These are phyloP conservation scores for Turritis glabra DNA, from an alignment of 345 rosid genomes.

Conservation along the genomic window DNA sequence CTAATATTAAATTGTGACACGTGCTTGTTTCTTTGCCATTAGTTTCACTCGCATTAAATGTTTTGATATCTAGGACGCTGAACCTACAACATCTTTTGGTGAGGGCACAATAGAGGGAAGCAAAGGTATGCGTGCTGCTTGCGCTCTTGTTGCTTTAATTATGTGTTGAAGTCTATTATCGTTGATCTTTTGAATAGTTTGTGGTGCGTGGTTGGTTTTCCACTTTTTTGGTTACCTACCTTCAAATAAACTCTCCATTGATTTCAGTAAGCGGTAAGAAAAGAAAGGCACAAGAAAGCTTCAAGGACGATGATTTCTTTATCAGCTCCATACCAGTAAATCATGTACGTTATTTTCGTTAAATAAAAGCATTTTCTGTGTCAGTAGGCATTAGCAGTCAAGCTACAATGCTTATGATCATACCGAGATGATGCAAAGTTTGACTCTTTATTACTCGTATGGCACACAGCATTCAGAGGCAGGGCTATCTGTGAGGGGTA, in stretches of 20 bases:
- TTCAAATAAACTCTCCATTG: slow-evolving; percentile 19
- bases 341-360: slow-evolving; percentile 51
- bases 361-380: neutral
- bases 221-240: slow-evolving; percentile 19
- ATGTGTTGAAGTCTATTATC: neutral
- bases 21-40: neutral
- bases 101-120: slow-evolving; percentile 43
- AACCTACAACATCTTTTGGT: slow-evolving; percentile 41
- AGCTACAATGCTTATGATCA: slow-evolving; percentile 7
- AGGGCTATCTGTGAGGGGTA: slow-evolving; percentile 73
- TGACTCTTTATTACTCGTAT: slow-evolving; percentile 29
- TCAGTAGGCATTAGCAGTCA: neutral
- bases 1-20: neutral
- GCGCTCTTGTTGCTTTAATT: neutral
- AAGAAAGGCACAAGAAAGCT: slow-evolving; percentile 67
- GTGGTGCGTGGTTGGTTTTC: neutral
- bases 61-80: slow-evolving; percentile 54
- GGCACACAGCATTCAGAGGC: slow-evolving; percentile 73
- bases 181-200: slow-evolving; percentile 11
- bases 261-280: slow-evolving; percentile 54
- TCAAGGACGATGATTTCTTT: slow-evolving; percentile 84
- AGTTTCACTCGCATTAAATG: slow-evolving; percentile 13
- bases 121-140: slow-evolving; percentile 45
- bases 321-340: slow-evolving; percentile 86
- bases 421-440: slow-evolving; percentile 25